Evolutionary conservation across 805 yeast genomes (phyloP).

Genomic region (Sungouiella thailandica): DNA sequence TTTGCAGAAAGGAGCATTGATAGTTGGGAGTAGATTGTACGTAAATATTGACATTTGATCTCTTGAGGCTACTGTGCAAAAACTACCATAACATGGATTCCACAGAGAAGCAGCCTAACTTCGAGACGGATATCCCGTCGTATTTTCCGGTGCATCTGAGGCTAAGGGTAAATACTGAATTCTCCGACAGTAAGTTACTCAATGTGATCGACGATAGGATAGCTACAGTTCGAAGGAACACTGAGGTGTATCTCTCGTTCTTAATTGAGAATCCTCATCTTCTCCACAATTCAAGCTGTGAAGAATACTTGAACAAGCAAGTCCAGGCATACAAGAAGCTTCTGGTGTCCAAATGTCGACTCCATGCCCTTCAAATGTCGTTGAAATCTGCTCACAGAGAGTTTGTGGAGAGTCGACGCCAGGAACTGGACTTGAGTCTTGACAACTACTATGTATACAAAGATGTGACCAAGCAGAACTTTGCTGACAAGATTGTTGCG

Average conservation of each 20-base stretch:
- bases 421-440: constrained; percentile 9
- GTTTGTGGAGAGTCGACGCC: constrained; percentile 6
- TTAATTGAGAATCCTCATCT: constrained; percentile 7
- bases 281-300: constrained; percentile 4
- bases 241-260: constrained; percentile 9
- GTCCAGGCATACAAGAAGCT: constrained; percentile 6
- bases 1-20: too few species aligned
- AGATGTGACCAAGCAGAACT: constrained; percentile 6
- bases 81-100: background rate
- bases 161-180: constrained; percentile 11
- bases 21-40: too few species aligned
- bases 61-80: too few species aligned
- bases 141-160: constrained; percentile 14
- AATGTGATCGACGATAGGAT: constrained; percentile 11
- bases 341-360: constrained; percentile 6
- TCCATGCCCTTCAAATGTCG: constrained; percentile 8
- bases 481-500: constrained; percentile 9
- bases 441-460: constrained; percentile 8
- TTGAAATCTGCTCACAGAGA: constrained; percentile 8
- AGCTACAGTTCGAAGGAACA: constrained; percentile 2
- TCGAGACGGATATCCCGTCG: constrained; percentile 6
- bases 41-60: too few species aligned
- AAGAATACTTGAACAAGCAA: constrained; percentile 7
- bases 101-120: constrained; percentile 6
- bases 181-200: constrained; percentile 5